Evolutionary conservation across 2,329 filamentous ascomycete genomes (phyloP).

Genomic region (Massarina eburnea): DNA sequence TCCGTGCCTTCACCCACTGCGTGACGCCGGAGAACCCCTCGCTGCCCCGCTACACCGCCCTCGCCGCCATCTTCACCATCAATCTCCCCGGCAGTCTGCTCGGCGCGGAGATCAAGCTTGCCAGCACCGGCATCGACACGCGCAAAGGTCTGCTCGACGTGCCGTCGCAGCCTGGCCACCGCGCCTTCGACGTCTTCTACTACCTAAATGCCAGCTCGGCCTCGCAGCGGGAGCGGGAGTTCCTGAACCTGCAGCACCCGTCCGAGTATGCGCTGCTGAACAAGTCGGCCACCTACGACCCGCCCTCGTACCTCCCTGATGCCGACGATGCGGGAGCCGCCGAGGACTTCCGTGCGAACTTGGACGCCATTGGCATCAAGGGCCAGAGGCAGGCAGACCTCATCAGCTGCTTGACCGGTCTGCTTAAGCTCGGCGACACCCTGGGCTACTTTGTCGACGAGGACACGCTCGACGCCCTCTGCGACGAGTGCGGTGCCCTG

Average conservation of each 20-base stretch:
- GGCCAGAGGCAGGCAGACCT: conserved; percentile 79
- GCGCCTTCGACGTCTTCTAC: conserved; percentile 97
- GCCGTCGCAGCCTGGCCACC: conserved; percentile 75
- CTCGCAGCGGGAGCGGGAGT: conserved; percentile 84
- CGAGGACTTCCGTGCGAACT: conserved; percentile 83
- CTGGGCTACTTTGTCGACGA: conserved; percentile 82
- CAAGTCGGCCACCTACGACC: conserved; percentile 80
- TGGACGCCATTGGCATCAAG: conserved; percentile 94
- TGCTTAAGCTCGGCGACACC: conserved; percentile 90
- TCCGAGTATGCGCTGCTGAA: conserved; percentile 78
- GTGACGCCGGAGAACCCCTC: conserved; percentile 91
- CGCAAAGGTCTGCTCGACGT: conserved; percentile 77
- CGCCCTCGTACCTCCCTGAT: conserved; percentile 85
- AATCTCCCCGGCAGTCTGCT: conserved; percentile 78
- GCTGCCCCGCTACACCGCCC: conserved; percentile 73
- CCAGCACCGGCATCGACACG: conserved; percentile 86
- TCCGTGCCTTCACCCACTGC: conserved; percentile 83
- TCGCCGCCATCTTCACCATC: conserved; percentile 80
- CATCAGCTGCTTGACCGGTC: conserved; percentile 79
- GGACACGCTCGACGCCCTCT: conserved; percentile 80
- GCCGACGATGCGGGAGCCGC: conserved; percentile 90
- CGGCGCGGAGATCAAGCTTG: conserved; percentile 73
- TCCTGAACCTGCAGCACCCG: conserved; percentile 75
- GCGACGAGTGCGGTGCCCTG: conserved; percentile 85
- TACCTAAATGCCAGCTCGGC: conserved; percentile 92